Percentiles rank a stretch among this genome's conserved stretches.
Evolutionary conservation across 768 basidiomycete species (phyloP).

Genomic region (Crucibulum laeve): DNA sequence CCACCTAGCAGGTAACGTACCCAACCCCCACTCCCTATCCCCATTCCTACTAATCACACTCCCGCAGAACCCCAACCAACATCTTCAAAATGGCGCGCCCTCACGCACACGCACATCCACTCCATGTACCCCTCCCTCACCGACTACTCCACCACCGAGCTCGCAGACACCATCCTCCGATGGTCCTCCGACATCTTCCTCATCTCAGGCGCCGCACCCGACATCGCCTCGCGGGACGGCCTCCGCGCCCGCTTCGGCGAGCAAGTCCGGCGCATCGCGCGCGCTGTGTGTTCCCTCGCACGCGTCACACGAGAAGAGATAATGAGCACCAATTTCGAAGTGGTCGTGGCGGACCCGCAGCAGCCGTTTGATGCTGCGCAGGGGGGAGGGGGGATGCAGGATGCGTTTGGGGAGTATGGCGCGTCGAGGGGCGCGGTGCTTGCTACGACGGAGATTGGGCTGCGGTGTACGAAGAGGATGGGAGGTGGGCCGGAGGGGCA

Average conservation of each 20-base stretch:
- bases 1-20: conserved; percentile 47
- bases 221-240: conserved; percentile 22
- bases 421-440: conserved; percentile 48
- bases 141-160: conserved; percentile 65
- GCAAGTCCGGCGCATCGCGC: conserved; percentile 64
- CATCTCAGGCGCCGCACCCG: conserved; percentile 53
- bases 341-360: conserved; percentile 56
- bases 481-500: conserved; percentile 22
- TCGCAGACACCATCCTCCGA: conserved; percentile 69
- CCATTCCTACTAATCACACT: conserved; percentile 3
- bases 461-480: conserved; percentile 58
- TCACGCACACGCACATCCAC: conserved; percentile 69
- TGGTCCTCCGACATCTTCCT: conserved; percentile 68
- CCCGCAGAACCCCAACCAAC: conserved; percentile 68
- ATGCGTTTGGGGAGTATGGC: conserved; percentile 61
- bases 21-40: conserved; percentile 5
- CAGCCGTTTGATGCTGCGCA: conserved; percentile 27
- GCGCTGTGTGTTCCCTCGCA: conserved; percentile 58
- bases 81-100: conserved; percentile 71
- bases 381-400: conserved; percentile 53
- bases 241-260: conserved; percentile 19
- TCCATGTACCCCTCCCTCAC: conserved; percentile 60
- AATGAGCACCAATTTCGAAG: conserved; percentile 73
- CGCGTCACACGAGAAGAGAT: conserved; percentile 69
- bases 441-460: conserved; percentile 68